These are phyloP conservation scores for Clonostachys rosea DNA, from an alignment of 2,329 filamentous ascomycete genomes.

Conservation along the genomic window DNA sequence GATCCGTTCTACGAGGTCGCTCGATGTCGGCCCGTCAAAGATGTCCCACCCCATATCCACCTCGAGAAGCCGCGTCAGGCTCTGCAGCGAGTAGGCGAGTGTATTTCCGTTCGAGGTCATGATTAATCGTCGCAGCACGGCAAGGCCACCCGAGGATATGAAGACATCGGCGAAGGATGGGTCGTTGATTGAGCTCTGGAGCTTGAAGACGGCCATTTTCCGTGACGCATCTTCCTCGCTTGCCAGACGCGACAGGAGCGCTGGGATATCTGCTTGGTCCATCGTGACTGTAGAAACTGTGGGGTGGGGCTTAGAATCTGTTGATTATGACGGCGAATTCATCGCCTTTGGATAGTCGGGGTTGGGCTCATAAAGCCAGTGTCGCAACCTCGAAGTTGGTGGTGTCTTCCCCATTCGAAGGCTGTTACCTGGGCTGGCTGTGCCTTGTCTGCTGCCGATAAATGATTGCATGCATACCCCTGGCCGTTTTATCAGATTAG, in stretches of 20 bases:
- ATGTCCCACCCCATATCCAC: conserved; percentile 98
- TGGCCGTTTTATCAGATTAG: no score
- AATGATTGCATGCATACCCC: no score
- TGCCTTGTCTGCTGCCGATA: no score
- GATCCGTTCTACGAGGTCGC: conserved; percentile 69
- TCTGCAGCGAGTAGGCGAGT: conserved; percentile 89
- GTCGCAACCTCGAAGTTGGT: no score
- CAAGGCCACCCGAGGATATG: conserved; percentile 81
- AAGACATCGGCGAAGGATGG: conserved; percentile 96
- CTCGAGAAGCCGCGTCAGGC: conserved; percentile 80
- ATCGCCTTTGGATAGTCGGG: background rate
- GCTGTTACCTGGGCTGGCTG: no score
- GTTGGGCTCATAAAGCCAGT: background rate
- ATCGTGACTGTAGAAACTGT: conserved; percentile 25
- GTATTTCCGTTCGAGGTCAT: conserved; percentile 88
- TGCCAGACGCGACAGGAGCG: conserved; percentile 57
- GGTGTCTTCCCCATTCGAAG: no score
- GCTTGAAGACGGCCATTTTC: conserved; percentile 98
- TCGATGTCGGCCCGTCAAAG: conserved; percentile 58
- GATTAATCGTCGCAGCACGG: conserved; percentile 76
- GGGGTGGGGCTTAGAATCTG: background rate
- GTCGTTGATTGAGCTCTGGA: conserved; percentile 92
- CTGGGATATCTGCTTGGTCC: conserved; percentile 65
- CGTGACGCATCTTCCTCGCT: conserved; percentile 83
- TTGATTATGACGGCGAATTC: background rate